Evolutionary conservation across 1,139 yeast genomes (phyloP), one percentile per base, ranked within the genome.

Genomic region (Sugiyamaella neomexicana): DNA sequence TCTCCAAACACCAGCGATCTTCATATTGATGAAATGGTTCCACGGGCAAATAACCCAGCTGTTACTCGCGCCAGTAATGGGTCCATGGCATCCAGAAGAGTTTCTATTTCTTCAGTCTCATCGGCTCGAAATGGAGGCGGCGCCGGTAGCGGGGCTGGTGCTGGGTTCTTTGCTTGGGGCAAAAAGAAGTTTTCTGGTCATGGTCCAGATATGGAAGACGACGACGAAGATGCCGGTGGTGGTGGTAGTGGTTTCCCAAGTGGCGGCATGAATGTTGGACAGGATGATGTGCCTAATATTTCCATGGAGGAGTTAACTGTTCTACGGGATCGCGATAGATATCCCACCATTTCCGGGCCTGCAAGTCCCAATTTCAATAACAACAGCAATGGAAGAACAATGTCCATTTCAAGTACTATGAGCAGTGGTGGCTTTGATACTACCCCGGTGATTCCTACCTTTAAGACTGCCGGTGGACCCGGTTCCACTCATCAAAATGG

Each of bases 401-500:
- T 69, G 72, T 65, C 71, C 10, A 62, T 71, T 50, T 60, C 66
- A 10, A 55, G 61, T 32, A 61, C 62, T 16, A 67, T 68, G 68
- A 54, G 65, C 27, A 57, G 63, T 39, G 63, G 65, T 38, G 65
- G 63, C 7, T 66, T 62, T 50, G 74, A 71, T 55, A 66, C 73
- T 2, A 62, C 73, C 15, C 75, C 74, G 9, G 60, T 71, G 43
- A 70, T 71, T 40, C 74, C 74, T 23, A 68, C 66, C 32, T 56
- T 71, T n/a, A 50, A 59, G 10, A 43, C 31, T 6, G 60, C 57
- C n/a, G 54, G 55, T 17, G 46, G 20, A 1, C 16, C 20, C 2
- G 42, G 16, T 34, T 53, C 56, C 1, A 41, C 54, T 13, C 39
- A 53, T 15, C 51, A 56, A 10, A 61, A 55, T 46, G 43, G 62